Base-by-base conservation (phyloP, 768 basidiomycete genomes). In the Lactifluus pinguis region DNA sequence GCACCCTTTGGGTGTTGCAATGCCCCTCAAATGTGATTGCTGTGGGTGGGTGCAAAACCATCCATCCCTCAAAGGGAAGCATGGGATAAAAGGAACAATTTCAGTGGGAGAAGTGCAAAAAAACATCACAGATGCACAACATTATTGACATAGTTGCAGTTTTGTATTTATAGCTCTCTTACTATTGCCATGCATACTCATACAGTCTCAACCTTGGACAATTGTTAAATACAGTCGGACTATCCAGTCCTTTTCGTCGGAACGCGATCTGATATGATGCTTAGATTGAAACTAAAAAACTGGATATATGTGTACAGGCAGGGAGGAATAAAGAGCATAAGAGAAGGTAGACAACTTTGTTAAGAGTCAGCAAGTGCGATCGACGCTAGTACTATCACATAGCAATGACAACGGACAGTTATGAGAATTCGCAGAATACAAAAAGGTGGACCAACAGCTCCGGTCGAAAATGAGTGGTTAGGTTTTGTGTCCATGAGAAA, bases 301-400 rank as follows among this genome's bases (percentile, higher is more conserved):
- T 60, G 63, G 44, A 63, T 61, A 51, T 53, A 53, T 36, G 39
- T 19, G 61, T 58, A 63, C 62, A 60, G 53, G 30, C 41, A 57
- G 53, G 34, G 53, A 53, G 49, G 55, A 29, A 45, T 49, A 55
- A 32, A 55, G 39, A 63, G 38, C 62, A 61, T 55, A 60, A 55
- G 41, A 29, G 50, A 41, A 30, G n/a, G 49, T 53, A 17, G 32
- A 62, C 55, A 44, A 21, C 50, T 47, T 30, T 10, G 52, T 47
- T 4, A 15, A 39, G 38, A n/a, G 25, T 49, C 39, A 53, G 52
- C 32, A 45, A 25, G 44, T 54, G 47, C 52, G 52, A 42, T 53
- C 41, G 48, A 54, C 52, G 34, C 56, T 52, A 57, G 11, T 52
- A 45, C 48, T n/a, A 44, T 38, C 47, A 54, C 52, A 53, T 8